Percentiles rank a stretch among this genome's conserved stretches.
Evolutionary conservation across 257 asterid genomes (phyloP).

Genomic region (Nicotiana paniculata): DNA sequence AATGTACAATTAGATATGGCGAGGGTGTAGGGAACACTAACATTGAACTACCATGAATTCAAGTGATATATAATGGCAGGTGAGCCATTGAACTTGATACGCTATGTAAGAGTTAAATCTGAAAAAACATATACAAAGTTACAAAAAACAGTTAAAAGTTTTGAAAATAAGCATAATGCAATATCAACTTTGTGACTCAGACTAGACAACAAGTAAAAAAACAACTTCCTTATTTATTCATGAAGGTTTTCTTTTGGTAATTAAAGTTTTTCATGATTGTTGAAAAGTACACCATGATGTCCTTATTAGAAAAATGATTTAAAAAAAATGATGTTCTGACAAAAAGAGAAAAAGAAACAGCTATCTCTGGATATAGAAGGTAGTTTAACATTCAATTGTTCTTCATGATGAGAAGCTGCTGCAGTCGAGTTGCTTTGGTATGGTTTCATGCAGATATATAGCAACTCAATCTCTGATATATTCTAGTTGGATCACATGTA

Average conservation of each 20-base stretch:
- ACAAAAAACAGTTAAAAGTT: background rate
- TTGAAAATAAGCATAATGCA: background rate
- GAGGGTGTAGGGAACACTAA: background rate
- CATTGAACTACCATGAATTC: background rate
- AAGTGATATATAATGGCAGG: background rate
- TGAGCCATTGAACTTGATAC: background rate
- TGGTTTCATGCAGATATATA: background rate
- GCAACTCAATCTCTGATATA: background rate
- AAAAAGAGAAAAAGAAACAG: background rate
- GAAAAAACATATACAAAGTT: background rate
- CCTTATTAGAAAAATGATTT: background rate
- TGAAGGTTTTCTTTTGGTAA: background rate
- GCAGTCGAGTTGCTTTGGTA: background rate
- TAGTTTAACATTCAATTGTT: background rate
- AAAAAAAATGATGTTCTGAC: background rate
- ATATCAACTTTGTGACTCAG: background rate
- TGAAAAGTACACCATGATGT: background rate
- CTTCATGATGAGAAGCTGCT: background rate
- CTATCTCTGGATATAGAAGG: background rate
- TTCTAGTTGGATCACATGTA: background rate
- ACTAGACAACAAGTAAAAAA: background rate
- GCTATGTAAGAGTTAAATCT: background rate
- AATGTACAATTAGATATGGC: background rate
- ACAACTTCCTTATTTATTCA: background rate
- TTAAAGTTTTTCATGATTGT: background rate